Evolutionary conservation across 208 protist species (phyloP).

Genomic region (Crithidia mellificae): DNA sequence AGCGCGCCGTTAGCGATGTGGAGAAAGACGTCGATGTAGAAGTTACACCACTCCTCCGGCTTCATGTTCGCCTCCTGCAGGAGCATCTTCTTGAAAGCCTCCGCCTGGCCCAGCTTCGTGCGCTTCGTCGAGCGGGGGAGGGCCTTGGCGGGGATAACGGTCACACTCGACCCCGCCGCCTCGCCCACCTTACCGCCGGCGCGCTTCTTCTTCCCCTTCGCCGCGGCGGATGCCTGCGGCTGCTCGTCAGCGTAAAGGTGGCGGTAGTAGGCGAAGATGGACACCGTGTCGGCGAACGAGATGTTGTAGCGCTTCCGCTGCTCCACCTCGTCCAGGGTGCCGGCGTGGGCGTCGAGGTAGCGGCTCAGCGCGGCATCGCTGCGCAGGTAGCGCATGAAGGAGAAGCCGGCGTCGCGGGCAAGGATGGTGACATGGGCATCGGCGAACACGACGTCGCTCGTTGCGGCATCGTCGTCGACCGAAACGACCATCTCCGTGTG

Average conservation of each 20-base stretch:
- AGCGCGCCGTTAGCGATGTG: slow-evolving; percentile 81
- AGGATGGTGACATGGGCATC: slow-evolving; percentile 87
- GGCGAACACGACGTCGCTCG: slow-evolving; percentile 52
- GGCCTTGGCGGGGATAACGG: slow-evolving; percentile 72
- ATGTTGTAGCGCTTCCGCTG: slow-evolving; percentile 70
- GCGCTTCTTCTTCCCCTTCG: slow-evolving; percentile 12
- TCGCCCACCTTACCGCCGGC: slow-evolving; percentile 2
- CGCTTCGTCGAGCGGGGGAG: slow-evolving; percentile 41
- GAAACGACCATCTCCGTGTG: slow-evolving; percentile 80
- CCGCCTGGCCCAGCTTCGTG: slow-evolving; percentile 44
- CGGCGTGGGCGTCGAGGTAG: slow-evolving; percentile 67
- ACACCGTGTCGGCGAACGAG: slow-evolving; percentile 80
- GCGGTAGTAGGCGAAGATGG: slow-evolving; percentile 76
- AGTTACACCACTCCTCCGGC: slow-evolving; percentile 90
- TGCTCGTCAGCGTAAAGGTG: slow-evolving; percentile 52
- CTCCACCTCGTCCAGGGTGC: slow-evolving; percentile 33
- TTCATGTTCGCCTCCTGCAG: slow-evolving; percentile 77
- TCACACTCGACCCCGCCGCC: background rate
- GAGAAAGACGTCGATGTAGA: slow-evolving; percentile 81
- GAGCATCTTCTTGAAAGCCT: slow-evolving; percentile 72
- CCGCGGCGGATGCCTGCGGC: slow-evolving; percentile 1
- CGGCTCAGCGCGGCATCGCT: slow-evolving; percentile 43
- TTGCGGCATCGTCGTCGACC: slow-evolving; percentile 61
- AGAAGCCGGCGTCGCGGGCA: slow-evolving; percentile 80
- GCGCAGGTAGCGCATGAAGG: slow-evolving; percentile 56